Evolutionary conservation across 768 basidiomycete genomes (phyloP).

Genomic region (Trametes cingulata): DNA sequence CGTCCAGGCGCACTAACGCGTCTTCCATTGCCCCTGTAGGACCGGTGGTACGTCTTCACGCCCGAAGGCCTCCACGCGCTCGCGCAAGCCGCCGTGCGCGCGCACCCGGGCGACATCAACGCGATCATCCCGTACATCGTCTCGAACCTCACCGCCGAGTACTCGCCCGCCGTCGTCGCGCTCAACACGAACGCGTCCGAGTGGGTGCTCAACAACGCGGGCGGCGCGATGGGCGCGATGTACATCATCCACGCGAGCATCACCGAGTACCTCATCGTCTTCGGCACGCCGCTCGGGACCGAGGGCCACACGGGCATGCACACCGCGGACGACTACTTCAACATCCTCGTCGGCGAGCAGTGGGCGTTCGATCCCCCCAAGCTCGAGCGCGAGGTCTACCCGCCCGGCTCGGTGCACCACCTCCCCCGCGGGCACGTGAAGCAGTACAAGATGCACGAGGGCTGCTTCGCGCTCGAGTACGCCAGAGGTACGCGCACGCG

Average conservation of each 20-base stretch:
- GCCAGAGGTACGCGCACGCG: slow-evolving; percentile 66
- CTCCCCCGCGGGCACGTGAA: slow-evolving; percentile 82
- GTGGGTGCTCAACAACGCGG: slow-evolving; percentile 97
- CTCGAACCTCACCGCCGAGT: slow-evolving; percentile 71
- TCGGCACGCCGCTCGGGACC: slow-evolving; percentile 94
- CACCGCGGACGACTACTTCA: slow-evolving; percentile 97
- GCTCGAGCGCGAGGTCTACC: slow-evolving; percentile 84
- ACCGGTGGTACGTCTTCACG: slow-evolving; percentile 87
- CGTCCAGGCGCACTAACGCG: not conserved
- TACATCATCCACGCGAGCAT: slow-evolving; percentile 96
- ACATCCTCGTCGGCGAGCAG: slow-evolving; percentile 92
- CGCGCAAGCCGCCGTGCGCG: slow-evolving; percentile 69
- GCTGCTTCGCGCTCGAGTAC: slow-evolving; percentile 95
- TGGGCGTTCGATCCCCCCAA: slow-evolving; percentile 87
- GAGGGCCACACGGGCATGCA: slow-evolving; percentile 95
- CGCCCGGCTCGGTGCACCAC: slow-evolving; percentile 81
- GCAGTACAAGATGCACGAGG: slow-evolving; percentile 98
- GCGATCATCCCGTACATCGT: slow-evolving; percentile 84
- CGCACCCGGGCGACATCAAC: slow-evolving; percentile 61
- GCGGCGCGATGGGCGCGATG: slow-evolving; percentile 98
- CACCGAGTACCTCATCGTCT: slow-evolving; percentile 96
- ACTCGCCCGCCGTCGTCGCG: slow-evolving; percentile 60
- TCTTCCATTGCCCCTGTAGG: slow-evolving; percentile 41
- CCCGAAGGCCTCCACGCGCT: slow-evolving; percentile 71
- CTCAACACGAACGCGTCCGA: slow-evolving; percentile 61